Percentiles rank a stretch among this genome's conserved stretches.
Evolutionary conservation across 345 rosid genomes (phyloP).

Genomic region (Kandelia obovata): DNA sequence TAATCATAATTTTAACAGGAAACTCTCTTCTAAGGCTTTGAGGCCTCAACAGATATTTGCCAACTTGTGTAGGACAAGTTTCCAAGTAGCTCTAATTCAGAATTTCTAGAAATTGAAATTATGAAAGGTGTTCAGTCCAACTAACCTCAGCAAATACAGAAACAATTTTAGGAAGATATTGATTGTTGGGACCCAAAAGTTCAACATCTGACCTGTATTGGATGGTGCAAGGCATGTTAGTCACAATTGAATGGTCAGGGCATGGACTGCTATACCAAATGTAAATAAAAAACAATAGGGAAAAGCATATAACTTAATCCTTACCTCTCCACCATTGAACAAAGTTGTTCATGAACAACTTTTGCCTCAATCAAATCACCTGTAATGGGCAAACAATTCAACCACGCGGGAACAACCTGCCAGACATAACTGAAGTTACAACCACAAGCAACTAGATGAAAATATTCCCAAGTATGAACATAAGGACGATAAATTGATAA

Average conservation of each 20-base stretch:
- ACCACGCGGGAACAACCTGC: slow-evolving; percentile 96
- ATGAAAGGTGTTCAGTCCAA: neutral
- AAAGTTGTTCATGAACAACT: slow-evolving; percentile 93
- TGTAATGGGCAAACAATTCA: slow-evolving; percentile 89
- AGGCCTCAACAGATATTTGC: too few species aligned
- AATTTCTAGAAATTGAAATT: neutral
- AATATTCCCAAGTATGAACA: neutral
- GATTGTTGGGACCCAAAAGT: slow-evolving; percentile 84
- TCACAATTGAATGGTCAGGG: slow-evolving; percentile 2
- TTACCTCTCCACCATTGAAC: slow-evolving; percentile 95
- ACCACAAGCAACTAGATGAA: neutral
- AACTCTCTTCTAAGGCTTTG: too few species aligned
- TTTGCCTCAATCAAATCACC: slow-evolving; percentile 98
- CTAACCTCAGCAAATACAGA: slow-evolving; percentile 91
- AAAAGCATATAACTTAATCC: neutral
- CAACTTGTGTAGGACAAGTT: too few species aligned
- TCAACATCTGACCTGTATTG: slow-evolving; percentile 76
- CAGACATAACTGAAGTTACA: slow-evolving; percentile 8
- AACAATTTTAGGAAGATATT: slow-evolving; percentile 79
- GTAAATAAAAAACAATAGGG: neutral
- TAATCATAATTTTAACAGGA: too few species aligned
- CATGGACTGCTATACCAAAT: neutral
- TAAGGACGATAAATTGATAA: neutral
- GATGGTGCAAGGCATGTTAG: slow-evolving; percentile 3
- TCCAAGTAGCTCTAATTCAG: neutral